phyloP scores from a whole-genome alignment of 2,329 filamentous ascomycete species.

The Chrysosporium queenslandicum region DNA sequence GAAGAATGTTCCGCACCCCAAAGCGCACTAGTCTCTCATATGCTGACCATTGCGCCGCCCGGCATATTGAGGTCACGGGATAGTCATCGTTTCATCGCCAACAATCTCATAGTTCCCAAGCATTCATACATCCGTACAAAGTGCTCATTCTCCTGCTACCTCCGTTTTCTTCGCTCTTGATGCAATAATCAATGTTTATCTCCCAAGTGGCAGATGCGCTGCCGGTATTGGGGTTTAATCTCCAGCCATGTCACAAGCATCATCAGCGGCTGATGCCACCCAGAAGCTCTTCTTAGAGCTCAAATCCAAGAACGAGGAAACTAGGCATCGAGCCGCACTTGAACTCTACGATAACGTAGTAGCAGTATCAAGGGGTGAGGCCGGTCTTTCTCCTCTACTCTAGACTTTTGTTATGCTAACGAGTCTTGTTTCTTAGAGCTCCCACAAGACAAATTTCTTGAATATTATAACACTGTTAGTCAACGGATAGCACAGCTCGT shows the following conservation, averaged over 20 bases:
- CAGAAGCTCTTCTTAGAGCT: conserved; percentile 49
- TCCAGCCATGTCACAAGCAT: conserved; percentile 38
- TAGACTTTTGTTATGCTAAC: neutral
- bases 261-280: conserved; percentile 40
- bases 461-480: conserved; percentile 58
- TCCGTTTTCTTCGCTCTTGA: neutral
- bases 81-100: neutral
- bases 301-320: conserved; percentile 47
- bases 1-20: neutral
- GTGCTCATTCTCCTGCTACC: neutral
- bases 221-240: conserved; percentile 8
- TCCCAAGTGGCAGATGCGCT: conserved; percentile 8
- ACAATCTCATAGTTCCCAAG: neutral
- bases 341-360: conserved; percentile 41
- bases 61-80: neutral
- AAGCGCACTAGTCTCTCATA: neutral
- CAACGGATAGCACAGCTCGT: conserved; percentile 61
- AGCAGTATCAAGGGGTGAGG: conserved; percentile 38
- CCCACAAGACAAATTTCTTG: conserved; percentile 64
- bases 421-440: conserved; percentile 49
- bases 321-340: conserved; percentile 39
- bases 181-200: conserved; percentile 11
- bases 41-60: neutral
- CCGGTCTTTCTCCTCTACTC: neutral
- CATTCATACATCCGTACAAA: neutral